These are phyloP conservation scores for Haematococcus sp. DNA, from an alignment of 139 green algal genomes.

Conservation along the genomic window DNA sequence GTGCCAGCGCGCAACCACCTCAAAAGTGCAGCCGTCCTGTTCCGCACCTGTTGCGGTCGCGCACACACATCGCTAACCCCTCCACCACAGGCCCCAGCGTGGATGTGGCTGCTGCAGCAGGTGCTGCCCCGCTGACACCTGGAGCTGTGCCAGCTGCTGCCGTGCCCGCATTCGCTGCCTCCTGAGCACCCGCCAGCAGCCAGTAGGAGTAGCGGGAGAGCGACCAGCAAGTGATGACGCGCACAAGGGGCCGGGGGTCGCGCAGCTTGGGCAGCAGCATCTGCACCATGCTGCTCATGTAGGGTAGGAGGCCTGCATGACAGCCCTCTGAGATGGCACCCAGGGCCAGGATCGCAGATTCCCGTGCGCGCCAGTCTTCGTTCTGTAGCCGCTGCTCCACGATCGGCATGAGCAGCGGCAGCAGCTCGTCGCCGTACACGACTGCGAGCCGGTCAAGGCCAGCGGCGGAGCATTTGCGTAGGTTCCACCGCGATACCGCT, in stretches of 20 bases:
- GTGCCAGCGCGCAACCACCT: too few relatives aligned
- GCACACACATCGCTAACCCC: conserved; percentile 63
- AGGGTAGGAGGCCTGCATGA: conserved; percentile 63
- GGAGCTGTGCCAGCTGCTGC: not conserved
- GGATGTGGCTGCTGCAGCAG: not conserved
- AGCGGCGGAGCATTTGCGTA: conserved; percentile 85
- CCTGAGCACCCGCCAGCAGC: conserved; percentile 47
- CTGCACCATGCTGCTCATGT: conserved; percentile 73
- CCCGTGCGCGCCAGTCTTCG: conserved; percentile 67
- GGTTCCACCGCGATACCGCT: conserved; percentile 73
- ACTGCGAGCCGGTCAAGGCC: conserved; percentile 87
- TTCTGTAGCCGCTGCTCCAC: conserved; percentile 71
- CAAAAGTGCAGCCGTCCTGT: too few relatives aligned
- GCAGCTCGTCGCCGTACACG: conserved; percentile 79
- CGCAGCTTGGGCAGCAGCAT: conserved; percentile 75
- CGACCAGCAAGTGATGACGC: conserved; percentile 92
- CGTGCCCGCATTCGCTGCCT: not conserved
- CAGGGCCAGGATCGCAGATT: conserved; percentile 88
- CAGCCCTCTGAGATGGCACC: conserved; percentile 91
- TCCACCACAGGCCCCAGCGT: conserved; percentile 40
- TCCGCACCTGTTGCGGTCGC: conserved; percentile 73
- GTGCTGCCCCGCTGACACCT: conserved; percentile 6
- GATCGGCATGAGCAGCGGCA: conserved; percentile 89
- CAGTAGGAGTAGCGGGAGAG: conserved; percentile 82
- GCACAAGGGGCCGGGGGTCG: conserved; percentile 80